Base-by-base conservation (phyloP, 345 rosid species). In the Eucalyptus tenuipes region DNA sequence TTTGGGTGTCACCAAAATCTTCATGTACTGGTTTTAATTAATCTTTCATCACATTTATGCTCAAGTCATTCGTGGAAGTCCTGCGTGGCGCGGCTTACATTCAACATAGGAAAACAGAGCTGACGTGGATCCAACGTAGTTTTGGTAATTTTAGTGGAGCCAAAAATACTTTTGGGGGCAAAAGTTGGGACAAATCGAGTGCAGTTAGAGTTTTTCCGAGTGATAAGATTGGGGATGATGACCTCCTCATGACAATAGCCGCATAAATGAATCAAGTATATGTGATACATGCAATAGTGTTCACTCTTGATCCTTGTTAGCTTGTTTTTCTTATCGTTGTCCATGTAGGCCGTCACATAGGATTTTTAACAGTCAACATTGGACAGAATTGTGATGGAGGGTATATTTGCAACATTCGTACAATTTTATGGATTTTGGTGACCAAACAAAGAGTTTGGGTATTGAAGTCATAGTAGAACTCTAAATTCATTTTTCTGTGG, bases 1-100 rank as follows among this genome's bases (percentile, higher is more conserved):
- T 7, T 7, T 0, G 9, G 37, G 8, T 1, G 4, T 14, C 37
- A 14, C 10, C 10, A 14, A n/a, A n/a, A 64, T 64, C 37, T 64
- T 29, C 33, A 1, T 13, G 37, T 13, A 14, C 9, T 0, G 14
- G 9, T 52, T 52, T 52, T 18, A 52, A 1, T 18, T 52, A 52
- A 18, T 33, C 42, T 10, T 68, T 68, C 13, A 17, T 68, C 24
- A 4, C 80, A 33, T 17, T 8, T 68, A 6, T 5, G 44, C 20
- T 12, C 24, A 16, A 33, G 22, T 33, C 22, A 9, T 33, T 17
- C 6, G 24, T 16, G 18, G 2, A 33, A 33, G 80, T 68, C 24
- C 42, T 17, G 4, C 13, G 7, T 33, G 42, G 75, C 5, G 37
- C 33, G 75, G 75, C 37, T 64, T 64, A 1, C 40, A 7, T 14